A percentile compares a stretch with the other conserved stretches of the same genome.
Evolutionary conservation across 2,329 filamentous ascomycete species (phyloP).

Genomic region (Microdochium bolleyi): DNA sequence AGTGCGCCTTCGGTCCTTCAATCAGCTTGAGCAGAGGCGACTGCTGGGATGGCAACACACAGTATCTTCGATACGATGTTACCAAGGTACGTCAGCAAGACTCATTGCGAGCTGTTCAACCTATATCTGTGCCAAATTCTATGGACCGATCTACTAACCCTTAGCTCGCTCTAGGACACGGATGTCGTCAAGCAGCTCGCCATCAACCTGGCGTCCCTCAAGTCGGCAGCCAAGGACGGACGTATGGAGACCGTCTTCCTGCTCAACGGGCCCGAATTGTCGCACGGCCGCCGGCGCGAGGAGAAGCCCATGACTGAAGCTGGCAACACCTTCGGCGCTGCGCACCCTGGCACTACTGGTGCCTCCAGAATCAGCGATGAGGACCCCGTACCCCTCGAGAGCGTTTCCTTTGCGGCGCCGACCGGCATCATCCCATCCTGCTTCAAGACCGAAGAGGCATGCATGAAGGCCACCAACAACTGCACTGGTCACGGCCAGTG

Average conservation of each 20-base stretch:
- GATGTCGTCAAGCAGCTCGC: constrained; percentile 34
- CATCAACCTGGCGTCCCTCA: constrained; percentile 34
- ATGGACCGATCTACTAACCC: too few species aligned
- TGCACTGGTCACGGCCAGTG: constrained; percentile 82
- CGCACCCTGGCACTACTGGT: constrained; percentile 14
- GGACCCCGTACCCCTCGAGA: constrained; percentile 23
- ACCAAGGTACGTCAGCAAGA: constrained; percentile 14
- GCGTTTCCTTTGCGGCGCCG: constrained; percentile 19
- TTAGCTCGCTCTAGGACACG: constrained; percentile 32
- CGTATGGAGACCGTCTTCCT: constrained; percentile 50
- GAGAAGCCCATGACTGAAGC: constrained; percentile 35
- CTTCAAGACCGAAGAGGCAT: constrained; percentile 63
- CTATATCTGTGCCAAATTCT: constrained; percentile 7
- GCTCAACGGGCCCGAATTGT: constrained; percentile 36
- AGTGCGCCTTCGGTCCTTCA: constrained; percentile 18
- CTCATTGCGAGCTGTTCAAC: too few species aligned
- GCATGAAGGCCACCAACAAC: constrained; percentile 60
- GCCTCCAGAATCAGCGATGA: constrained; percentile 19
- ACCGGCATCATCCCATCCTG: constrained; percentile 56
- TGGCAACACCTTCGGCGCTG: constrained; percentile 10
- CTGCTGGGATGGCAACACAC: constrained; percentile 19
- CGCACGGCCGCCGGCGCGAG: constrained; percentile 16
- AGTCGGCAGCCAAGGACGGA: constrained; percentile 34
- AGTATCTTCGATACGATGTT: constrained; percentile 22
- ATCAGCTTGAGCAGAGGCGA: constrained; percentile 12